Conservation (phyloP, 768 basidiomycete species). For the Podaxis pistillaris region DNA sequence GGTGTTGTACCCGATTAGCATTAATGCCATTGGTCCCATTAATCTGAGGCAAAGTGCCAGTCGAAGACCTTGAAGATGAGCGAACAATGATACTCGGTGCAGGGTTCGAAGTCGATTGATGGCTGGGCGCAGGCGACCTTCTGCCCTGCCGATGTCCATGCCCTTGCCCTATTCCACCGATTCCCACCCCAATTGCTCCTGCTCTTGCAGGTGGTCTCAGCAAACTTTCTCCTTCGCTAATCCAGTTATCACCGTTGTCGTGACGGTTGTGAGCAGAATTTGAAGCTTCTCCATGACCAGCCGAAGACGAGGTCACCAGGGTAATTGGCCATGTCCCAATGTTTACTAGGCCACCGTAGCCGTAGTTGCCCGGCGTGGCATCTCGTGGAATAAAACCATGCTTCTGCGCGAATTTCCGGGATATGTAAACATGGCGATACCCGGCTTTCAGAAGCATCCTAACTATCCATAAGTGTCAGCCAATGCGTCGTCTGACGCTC, state of each 20-base stretch:
- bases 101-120: background rate
- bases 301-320: conserved; percentile 42
- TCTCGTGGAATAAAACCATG: conserved; percentile 88
- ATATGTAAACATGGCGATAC: conserved; percentile 93
- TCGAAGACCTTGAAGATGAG: background rate
- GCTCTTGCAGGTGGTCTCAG: background rate
- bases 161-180: background rate
- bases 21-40: background rate
- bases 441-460: conserved; percentile 93
- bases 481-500: background rate
- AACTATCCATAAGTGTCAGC: conserved; percentile 42
- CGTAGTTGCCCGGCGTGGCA: conserved; percentile 86
- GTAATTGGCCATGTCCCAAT: conserved; percentile 90
- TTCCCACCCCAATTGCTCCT: background rate
- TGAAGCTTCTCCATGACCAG: conserved; percentile 5
- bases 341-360: conserved; percentile 88
- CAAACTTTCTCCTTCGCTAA: background rate
- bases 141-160: background rate
- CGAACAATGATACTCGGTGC: conserved; percentile 1
- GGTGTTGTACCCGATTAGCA: background rate
- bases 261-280: background rate
- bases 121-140: background rate
- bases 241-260: background rate
- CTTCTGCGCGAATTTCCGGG: conserved; percentile 85
- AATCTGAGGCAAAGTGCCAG: background rate